Evolutionary conservation across 805 yeast genomes (phyloP), one percentile per base, ranked within the genome.

Genomic region (Priceomyces haplophilus): DNA sequence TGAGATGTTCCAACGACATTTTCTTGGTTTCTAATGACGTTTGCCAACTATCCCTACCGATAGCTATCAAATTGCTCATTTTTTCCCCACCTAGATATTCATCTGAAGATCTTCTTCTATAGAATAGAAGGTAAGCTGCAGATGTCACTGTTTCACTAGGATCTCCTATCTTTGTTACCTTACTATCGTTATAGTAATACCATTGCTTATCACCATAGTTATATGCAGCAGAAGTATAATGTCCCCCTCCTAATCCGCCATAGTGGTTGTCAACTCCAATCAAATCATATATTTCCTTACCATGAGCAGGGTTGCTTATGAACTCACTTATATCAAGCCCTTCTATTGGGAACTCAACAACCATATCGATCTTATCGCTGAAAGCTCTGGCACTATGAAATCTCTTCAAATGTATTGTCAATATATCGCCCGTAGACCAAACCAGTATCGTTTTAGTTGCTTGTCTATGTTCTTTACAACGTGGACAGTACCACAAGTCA

Each of bases 241-340:
- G 98, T 1, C 99, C 98, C 3, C 98, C 98, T 0, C 98, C 97
- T 15, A 91, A 69, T 0, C 97, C 97, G 39, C 98, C 99, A 59
- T 75, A 89, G 58, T 93, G 99, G 59, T 91, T 93, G 59, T 90
- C 98, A 17, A 93, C 97, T 0, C 93, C 98, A 53, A 87, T 74
- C 48, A 93, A 68, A 58, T 93, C 98, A 62, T 91, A 91, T 1
- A 86, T 58, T 31, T 37, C 50, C 6, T 38, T 41, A 6, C 20
- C 40, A 23, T 41, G 39, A 4, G 37, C 72, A 3, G 59, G 55
- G 32, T 62, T 59, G 6, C 67, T 65, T 3, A 87, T 73, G 51
- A 80, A 78, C n/a, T 73, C 67, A 1, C 78, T 59, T 73, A 91
- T 73, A 53, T 91, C 93, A 32, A 93, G 69, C 0, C 85, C 89